These are phyloP conservation scores for Atalantia buxifolia DNA, from an alignment of 345 rosid genomes.

Conservation along the genomic window DNA sequence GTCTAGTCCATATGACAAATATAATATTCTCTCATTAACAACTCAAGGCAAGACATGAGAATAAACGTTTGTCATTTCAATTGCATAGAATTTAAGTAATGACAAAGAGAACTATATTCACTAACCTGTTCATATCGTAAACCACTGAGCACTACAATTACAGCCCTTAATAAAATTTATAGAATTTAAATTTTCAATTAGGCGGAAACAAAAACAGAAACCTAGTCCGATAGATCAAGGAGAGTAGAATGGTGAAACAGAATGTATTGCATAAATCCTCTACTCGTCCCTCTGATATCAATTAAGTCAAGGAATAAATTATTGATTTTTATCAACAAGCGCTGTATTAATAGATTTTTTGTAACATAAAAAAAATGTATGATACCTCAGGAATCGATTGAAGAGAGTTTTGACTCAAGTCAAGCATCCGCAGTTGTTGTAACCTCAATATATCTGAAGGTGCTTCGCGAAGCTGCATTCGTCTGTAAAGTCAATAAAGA, in stretches of 20 bases:
- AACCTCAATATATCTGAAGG: constrained; percentile 65
- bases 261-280: neutral
- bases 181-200: neutral
- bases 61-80: neutral
- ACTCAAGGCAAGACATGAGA: neutral
- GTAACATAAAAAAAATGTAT: neutral
- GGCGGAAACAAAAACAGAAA: neutral
- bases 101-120: neutral
- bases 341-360: neutral
- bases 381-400: constrained; percentile 66
- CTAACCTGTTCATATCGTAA: neutral
- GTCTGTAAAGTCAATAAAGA: constrained; percentile 43
- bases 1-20: neutral
- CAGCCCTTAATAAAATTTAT: neutral
- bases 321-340: neutral
- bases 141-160: neutral
- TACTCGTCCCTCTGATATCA: neutral
- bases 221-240: neutral
- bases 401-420: constrained; percentile 78
- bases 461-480: constrained; percentile 58
- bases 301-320: neutral
- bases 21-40: neutral
- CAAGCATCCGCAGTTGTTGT: constrained; percentile 57
- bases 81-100: neutral
- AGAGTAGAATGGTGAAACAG: neutral